phyloP scores from a whole-genome alignment of 1,139 yeast genomes.

The Yamadazyma blattariae region DNA sequence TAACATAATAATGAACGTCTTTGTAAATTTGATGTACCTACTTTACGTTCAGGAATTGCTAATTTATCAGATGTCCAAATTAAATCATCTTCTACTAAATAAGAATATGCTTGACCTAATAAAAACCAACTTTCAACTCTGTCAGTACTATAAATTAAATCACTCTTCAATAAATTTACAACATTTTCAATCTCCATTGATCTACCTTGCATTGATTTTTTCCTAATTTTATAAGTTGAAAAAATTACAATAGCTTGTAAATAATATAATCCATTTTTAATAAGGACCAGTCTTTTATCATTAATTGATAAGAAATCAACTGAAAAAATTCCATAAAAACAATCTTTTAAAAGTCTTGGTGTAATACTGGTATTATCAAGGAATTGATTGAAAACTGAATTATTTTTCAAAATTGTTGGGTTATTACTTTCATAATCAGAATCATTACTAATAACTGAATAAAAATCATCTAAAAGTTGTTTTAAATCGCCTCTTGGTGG shows the following conservation, averaged over 20 bases:
- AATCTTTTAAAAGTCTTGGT: slow-evolving; percentile 47
- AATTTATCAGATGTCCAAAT: slow-evolving; percentile 89
- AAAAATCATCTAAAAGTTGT: slow-evolving; percentile 65
- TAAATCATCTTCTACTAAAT: slow-evolving; percentile 80
- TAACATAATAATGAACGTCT: slow-evolving; percentile 71
- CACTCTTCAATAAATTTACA: slow-evolving; percentile 60
- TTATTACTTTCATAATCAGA: slow-evolving; percentile 43
- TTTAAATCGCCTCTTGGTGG: slow-evolving; percentile 70
- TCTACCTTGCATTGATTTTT: slow-evolving; percentile 74
- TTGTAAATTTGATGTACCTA: slow-evolving; percentile 61
- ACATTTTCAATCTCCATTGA: slow-evolving; percentile 80
- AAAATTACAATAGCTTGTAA: slow-evolving; percentile 69
- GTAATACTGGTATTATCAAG: slow-evolving; percentile 49
- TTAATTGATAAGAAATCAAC: slow-evolving; percentile 19
- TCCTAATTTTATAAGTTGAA: slow-evolving; percentile 62
- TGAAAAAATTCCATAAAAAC: slow-evolving; percentile 54
- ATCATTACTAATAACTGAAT: slow-evolving; percentile 64
- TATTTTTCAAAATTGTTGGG: slow-evolving; percentile 39
- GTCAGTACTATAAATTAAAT: slow-evolving; percentile 61
- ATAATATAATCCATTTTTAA: slow-evolving; percentile 61
- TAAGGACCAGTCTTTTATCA: slow-evolving; percentile 15
- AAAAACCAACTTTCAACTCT: slow-evolving; percentile 86
- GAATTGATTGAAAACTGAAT: slow-evolving; percentile 45
- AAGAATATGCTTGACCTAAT: slow-evolving; percentile 78
- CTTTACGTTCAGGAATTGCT: slow-evolving; percentile 61